Base-by-base conservation (phyloP, 148 eudicot genomes). In the Cornus controversa region DNA sequence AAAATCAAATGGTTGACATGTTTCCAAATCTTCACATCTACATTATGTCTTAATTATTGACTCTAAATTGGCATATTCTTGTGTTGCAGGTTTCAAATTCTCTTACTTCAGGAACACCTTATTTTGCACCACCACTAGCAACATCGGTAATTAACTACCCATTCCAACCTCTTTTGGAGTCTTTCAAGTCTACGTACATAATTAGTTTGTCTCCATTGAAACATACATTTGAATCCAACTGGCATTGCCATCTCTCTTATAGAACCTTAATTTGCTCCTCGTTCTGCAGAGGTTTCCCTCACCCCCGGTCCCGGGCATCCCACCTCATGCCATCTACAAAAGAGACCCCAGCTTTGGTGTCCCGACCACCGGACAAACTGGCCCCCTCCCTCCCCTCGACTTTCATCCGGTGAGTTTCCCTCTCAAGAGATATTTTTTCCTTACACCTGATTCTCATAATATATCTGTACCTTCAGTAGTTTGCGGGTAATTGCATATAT, bases 231-330 rank as follows among this genome's bases (percentile, higher is more conserved):
- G 9, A 45, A 45, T 45, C 1, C 7, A 45, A 31, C n/a, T 31
- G 34, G 34, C 34, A 31, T 31, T n/a, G n/a, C n/a, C 13, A 45
- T 45, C 50, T 45, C 34, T 31, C 34, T 45, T 45, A 45, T 45
- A 45, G 50, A 8, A 45, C 8, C 45, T 40, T 8, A 40, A 40
- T 40, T 40, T 40, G 5, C 8, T 8, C 45, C 8, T 40, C 45
- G 45, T 3, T 0, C 42, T 66, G 82, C 92, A 95, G 99, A 95
- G 97, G 74, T 85, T 89, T 78, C 74, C 84, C 6, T 72, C 88
- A 34, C 80, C 89, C 27, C 84, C 90, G 24, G 90, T 93, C 57
- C 89, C 91, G 18, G 96, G 97, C 64, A 82, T 91, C 28, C 99
- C 97, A n/a, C 91, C 94, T 11, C 62, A 54, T 54, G 62, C 62